Base-by-base conservation (phyloP, 257 asterid species). In the Jacaranda copaia region DNA sequence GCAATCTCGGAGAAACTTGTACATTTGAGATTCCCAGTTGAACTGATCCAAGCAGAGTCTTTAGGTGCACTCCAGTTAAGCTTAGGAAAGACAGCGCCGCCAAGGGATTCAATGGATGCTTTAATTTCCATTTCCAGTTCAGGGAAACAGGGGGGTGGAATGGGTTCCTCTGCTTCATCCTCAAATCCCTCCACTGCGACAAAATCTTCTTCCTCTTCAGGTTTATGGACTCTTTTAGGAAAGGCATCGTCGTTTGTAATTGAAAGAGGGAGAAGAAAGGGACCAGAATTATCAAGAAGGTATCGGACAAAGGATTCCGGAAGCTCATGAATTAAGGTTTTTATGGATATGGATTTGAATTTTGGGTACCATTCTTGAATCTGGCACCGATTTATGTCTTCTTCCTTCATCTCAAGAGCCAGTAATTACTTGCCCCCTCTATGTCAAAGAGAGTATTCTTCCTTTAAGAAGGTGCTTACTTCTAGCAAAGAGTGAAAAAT, bases 11-110 rank as follows among this genome's bases (percentile, higher is more conserved):
- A 68, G 82, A 95, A 93, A 69, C 85, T 83, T 25, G 91, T 86
- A 84, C 99, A 95, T 78, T 77, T 87, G 46, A 95, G 96, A 80
- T 69, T 89, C 65, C 96, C 91, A 3, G 88, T 87, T 3, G 92
- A 71, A 74, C 96, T 95, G 13, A 95, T 95, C 99, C 99, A 95
- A 13, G 97, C 96, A 48, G 97, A 40, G 67, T 95, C 99, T 75
- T 95, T 93, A 9, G 99, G 98, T 7, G 98, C 87, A 70, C 94
- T 91, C 98, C 98, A 95, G 80, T 95, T 95, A 38, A 95, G 96
- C 85, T 95, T 93, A 14, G 97, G 97, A 70, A 93, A 88, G 15
- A 87, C 84, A 64, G 98, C 91, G 13, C 98, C 97, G 0, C 96
- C 99, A n/a, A 95, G 90, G 69, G 90, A 45, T 71, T 84, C 80